Percentiles rank a stretch among this genome's conserved stretches.
Conservation (phyloP, 148 eudicot species). For the Cornus suecica region DNA sequence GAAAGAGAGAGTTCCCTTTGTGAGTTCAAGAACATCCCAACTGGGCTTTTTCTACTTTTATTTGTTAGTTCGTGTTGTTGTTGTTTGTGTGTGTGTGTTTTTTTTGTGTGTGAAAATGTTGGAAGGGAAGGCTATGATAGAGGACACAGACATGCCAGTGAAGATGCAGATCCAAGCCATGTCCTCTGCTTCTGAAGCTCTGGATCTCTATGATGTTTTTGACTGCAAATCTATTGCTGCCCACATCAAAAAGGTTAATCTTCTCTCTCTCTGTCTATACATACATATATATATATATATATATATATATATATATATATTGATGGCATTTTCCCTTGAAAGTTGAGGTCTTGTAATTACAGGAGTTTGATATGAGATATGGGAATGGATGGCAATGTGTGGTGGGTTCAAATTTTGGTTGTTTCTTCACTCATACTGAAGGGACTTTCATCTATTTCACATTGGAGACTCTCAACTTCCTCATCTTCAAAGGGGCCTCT, state of each 20-base stretch:
- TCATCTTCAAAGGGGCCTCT: constrained; percentile 90
- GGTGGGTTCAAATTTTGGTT: constrained; percentile 93
- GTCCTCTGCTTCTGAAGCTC: constrained; percentile 85
- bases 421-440: constrained; percentile 85
- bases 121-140: constrained; percentile 88
- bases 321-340: background rate
- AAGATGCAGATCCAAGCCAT: constrained; percentile 98
- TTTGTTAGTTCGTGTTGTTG: too few species aligned
- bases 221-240: constrained; percentile 85
- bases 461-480: constrained; percentile 83
- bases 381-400: constrained; percentile 99
- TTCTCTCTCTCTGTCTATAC: too few species aligned
- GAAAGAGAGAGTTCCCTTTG: constrained; percentile 10
- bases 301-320: background rate
- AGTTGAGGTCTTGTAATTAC: background rate
- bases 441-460: constrained; percentile 95
- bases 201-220: constrained; percentile 77
- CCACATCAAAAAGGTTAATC: constrained; percentile 78
- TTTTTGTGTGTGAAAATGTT: constrained; percentile 59
- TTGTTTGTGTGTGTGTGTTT: too few species aligned
- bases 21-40: too few species aligned
- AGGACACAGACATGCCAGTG: constrained; percentile 92
- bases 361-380: constrained; percentile 86
- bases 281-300: background rate
- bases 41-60: too few species aligned